Percentiles rank a stretch among this genome's conserved stretches.
Conservation (phyloP, 2,329 filamentous ascomycete species). For the Aspergillus quadrilineatus region DNA sequence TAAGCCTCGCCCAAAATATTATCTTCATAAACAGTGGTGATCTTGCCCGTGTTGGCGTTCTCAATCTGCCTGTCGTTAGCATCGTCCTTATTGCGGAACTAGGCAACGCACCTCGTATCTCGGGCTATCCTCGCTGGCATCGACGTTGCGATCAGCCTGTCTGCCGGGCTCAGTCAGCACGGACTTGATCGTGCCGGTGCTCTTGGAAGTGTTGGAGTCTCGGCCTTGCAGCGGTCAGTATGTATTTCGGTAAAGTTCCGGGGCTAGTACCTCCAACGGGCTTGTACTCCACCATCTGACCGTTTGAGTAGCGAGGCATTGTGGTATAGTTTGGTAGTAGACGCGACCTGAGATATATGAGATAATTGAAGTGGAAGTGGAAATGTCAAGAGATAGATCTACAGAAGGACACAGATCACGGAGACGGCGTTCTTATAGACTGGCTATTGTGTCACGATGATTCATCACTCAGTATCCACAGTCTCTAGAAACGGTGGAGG, state of each 20-base stretch:
- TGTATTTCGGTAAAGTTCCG: too few species aligned
- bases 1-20: constrained; percentile 28
- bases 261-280: constrained; percentile 33
- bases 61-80: constrained; percentile 24
- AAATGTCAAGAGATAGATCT: too few species aligned
- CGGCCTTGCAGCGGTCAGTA: constrained; percentile 23
- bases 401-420: too few species aligned
- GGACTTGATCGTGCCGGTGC: constrained; percentile 31
- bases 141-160: constrained; percentile 32
- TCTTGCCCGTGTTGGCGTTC: constrained; percentile 36
- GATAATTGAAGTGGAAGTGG: too few species aligned
- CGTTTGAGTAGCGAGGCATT: constrained; percentile 16
- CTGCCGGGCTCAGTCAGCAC: constrained; percentile 34
- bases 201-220: constrained; percentile 35
- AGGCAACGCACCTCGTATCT: constrained; percentile 33
- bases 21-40: constrained; percentile 30
- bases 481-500: neutral
- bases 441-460: neutral
- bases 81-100: too few species aligned
- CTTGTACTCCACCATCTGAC: constrained; percentile 36
- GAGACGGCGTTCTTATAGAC: neutral
- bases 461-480: neutral
- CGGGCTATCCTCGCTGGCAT: constrained; percentile 33
- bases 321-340: neutral
- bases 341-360: too few species aligned